Conservation (phyloP, 2,329 filamentous ascomycete species). For the Amylocarpus encephaloides region DNA sequence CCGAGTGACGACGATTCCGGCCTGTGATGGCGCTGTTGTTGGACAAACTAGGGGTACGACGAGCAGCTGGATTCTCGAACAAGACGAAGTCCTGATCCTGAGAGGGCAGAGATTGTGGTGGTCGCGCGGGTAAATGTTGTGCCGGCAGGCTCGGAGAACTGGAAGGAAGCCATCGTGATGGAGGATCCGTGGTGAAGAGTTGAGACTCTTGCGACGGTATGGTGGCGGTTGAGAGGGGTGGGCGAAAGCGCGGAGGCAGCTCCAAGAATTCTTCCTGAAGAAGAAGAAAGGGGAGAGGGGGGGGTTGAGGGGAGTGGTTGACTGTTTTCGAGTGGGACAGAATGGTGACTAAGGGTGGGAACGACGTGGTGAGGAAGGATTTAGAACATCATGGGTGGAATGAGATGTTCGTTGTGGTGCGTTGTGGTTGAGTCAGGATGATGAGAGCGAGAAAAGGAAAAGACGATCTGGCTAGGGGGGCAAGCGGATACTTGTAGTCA, state of each 20-base stretch:
- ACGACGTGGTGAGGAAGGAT: constrained; percentile 36
- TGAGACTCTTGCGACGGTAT: constrained; percentile 59
- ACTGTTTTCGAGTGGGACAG: constrained; percentile 37
- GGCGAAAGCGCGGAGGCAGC: constrained; percentile 54
- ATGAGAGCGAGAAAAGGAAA: constrained; percentile 31
- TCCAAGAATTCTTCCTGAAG: constrained; percentile 57
- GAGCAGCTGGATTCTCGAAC: constrained; percentile 30
- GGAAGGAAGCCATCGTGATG: constrained; percentile 74
- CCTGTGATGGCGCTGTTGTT: constrained; percentile 32
- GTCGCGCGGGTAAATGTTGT: constrained; percentile 51
- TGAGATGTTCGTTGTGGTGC: constrained; percentile 32
- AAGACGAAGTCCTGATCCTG: constrained; percentile 67
- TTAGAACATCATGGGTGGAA: constrained; percentile 52
- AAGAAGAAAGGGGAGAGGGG: constrained; percentile 48
- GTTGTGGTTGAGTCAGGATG: constrained; percentile 34
- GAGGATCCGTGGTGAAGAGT: constrained; percentile 79
- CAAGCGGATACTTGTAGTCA: background rate
- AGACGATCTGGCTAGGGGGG: constrained; percentile 10
- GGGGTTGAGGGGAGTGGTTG: constrained; percentile 39
- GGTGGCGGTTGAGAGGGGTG: constrained; percentile 48
- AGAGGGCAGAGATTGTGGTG: constrained; percentile 18
- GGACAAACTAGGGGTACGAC: constrained; percentile 32
- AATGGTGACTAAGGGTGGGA: constrained; percentile 45
- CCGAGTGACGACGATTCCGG: constrained; percentile 45
- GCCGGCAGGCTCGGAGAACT: constrained; percentile 58